Base-by-base conservation (phyloP, 352 stramenopile genomes). In the Pythium grandisporangium region DNA sequence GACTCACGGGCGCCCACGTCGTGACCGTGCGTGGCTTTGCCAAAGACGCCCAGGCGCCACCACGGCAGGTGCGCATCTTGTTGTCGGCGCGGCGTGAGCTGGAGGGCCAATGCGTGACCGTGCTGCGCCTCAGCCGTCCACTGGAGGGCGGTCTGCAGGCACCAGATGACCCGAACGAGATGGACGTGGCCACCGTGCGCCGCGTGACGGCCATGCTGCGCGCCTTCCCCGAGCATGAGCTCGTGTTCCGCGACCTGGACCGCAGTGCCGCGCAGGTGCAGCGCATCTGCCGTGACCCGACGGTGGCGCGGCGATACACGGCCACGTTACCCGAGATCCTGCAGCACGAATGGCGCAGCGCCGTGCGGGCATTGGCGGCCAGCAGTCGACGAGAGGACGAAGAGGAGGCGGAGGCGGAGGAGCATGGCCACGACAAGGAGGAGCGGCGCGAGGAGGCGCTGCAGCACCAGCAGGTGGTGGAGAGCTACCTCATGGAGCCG, bases 401-500 rank as follows among this genome's bases (percentile, higher is more conserved):
- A 4, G 44, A 62, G 24, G 53, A 66, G 41, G 22, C 49, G 22
- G 19, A 16, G n/a, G 46, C 16, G 22, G 35, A 45, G 21, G 62
- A 45, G 11, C 70, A 85, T 37, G 63, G 74, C 20, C 35, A 58
- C 4, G 44, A 62, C 21, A 51, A 66, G 41, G 22, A 46, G 22
- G 19, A 16, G n/a, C 42, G 13, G 22, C 37, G 45, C 17, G 62
- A 45, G 11, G 68, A 85, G 33, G 39, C 76, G 29, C 44, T 90
- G 21, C 71, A 78, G 53, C 83, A 87, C 37, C 67, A 85, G 23
- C 77, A 90, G 12, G 73, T 86, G 3, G 70, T 87, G 30, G 77
- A 90, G 63, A 87, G 71, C 50, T 90, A 85, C 48, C 49, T 90
- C 42, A 82, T 86, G 63, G 73, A 87, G 48, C 55, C 73, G 45